Evolutionary conservation across 2,329 filamentous ascomycete genomes (phyloP), one percentile per base, ranked within the genome.

Genomic region (Raffaelea arxii): DNA sequence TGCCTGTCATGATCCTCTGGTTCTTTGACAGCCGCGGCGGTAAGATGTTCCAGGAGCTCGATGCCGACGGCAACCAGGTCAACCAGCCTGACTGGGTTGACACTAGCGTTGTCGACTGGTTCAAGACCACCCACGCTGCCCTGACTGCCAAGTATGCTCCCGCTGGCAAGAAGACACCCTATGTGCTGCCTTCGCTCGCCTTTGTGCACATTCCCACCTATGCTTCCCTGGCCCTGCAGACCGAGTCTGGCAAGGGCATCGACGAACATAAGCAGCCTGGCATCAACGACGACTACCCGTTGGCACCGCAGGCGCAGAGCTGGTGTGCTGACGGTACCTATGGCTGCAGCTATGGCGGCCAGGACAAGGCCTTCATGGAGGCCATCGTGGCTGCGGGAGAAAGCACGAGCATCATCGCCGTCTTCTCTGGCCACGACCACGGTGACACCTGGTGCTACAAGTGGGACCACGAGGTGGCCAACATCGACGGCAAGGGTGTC

Each of bases 361-460:
- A 75, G 50, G 77, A 82, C 48, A 57, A 63, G 1, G 64, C 68
- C 0, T 82, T 84, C 51, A 78, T 82, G 74, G 52, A 68, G 46
- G 74, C 75, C 0, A 54, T 83, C 1, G 60, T 68, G 1, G 59
- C 67, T 0, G 77, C 71, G 2, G 52, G 53, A 9, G 73, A 74
- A 0, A 49, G 80, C n/a, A 63, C 25, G 4, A 74, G 75, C 0
- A 48, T 80, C 11, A 62, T 74, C 50, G 73, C 63, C 2, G 55
- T 80, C 12, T 77, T 81, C 56, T 66, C 65, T 11, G 80, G 78
- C 1, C 78, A 84, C 54, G 76, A 82, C 52, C 79, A 83, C 52
- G 70, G 70, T 1, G 63, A 74, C 55, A 67, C 69, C 19, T 76
- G 72, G 73, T 75, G 70, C 55, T 63, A 58, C 38, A 61, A 57